Evolutionary conservation across 73 alveolate species (phyloP), one percentile per base, ranked within the genome.

Genomic region (Paraurostyla sp.): DNA sequence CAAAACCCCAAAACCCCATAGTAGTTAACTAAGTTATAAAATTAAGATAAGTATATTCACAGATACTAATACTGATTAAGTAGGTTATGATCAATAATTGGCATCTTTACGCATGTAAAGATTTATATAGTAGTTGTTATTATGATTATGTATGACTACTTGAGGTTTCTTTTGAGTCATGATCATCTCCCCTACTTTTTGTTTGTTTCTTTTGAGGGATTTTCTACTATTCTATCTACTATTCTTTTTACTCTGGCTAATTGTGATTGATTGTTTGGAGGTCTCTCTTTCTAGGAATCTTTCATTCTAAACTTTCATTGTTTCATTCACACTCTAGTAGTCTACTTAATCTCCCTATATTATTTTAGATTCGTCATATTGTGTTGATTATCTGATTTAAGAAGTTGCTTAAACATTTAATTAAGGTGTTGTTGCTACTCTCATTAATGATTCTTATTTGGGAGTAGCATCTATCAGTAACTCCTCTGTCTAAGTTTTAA

Each of bases 91-190:
- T 60, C 78, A 60, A 27, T 60, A 60, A 4, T 60, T 16, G 22
- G 78, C 78, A 60, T 60, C 78, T 60, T 60, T 60, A 7, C 78
- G 45, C 78, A 60, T 60, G 78, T 60, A 60, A 13, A 60, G 32
- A 23, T 60, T 60, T 9, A 60, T 60, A 32, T 7, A 60, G 50
- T 16, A 60, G 78, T 60, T 60, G 32, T 60, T 60, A 32, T 60
- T 60, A 32, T 60, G 78, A 32, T 60, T 60, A 60, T 60, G 78
- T 13, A 60, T 60, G 9, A 60, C 78, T 11, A 60, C 78, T 23
- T 54, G 13, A n/a, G 23, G 13, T 35, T 13, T 6, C 23, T n/a
- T 9, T 52, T 18, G 69, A 20, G 13, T 52, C 69, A 13, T 52
- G 38, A 18, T 52, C 69, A 20, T 20, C 23, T 52, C 23, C 13